Evolutionary conservation across 2,329 filamentous ascomycete species (phyloP).

Genomic region (Penicillium hesseltinei): DNA sequence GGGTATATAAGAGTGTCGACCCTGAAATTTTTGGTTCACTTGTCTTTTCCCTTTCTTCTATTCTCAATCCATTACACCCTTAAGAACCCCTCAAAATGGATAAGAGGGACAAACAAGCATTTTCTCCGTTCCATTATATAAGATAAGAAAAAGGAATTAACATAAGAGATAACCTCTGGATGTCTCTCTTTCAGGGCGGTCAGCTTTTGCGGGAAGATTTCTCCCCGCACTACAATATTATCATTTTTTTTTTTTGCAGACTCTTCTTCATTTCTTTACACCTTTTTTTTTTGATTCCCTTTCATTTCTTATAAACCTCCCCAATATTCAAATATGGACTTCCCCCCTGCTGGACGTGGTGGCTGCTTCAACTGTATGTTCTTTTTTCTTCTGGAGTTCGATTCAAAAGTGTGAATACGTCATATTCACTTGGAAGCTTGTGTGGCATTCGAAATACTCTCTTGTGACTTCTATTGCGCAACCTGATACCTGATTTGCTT

Average conservation of each 20-base stretch:
- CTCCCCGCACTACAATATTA: constrained; percentile 24
- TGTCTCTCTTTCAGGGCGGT: constrained; percentile 2
- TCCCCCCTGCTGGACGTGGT: constrained; percentile 47
- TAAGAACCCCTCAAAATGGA: background rate
- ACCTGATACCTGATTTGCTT: background rate
- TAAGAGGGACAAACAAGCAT: background rate
- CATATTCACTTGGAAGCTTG: constrained; percentile 1
- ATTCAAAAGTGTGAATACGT: background rate
- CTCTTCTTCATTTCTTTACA: constrained; percentile 12
- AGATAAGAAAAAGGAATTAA: background rate
- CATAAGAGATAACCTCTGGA: no score
- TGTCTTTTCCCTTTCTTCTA: background rate
- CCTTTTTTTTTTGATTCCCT: background rate
- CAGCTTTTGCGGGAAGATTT: constrained; percentile 19
- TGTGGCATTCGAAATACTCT: background rate
- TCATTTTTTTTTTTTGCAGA: constrained; percentile 4
- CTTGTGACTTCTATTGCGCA: background rate
- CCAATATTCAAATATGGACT: constrained; percentile 47
- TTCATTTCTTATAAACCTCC: background rate
- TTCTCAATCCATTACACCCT: background rate
- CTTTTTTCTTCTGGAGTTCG: background rate
- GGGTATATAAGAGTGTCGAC: constrained; percentile 11
- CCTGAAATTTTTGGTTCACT: background rate
- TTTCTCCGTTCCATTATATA: background rate
- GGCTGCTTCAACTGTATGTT: constrained; percentile 61